Percentiles rank a stretch among this genome's conserved stretches.
phyloP scores from a whole-genome alignment of 202 grass and related monocot species.

The Saccharum hybrid region DNA sequence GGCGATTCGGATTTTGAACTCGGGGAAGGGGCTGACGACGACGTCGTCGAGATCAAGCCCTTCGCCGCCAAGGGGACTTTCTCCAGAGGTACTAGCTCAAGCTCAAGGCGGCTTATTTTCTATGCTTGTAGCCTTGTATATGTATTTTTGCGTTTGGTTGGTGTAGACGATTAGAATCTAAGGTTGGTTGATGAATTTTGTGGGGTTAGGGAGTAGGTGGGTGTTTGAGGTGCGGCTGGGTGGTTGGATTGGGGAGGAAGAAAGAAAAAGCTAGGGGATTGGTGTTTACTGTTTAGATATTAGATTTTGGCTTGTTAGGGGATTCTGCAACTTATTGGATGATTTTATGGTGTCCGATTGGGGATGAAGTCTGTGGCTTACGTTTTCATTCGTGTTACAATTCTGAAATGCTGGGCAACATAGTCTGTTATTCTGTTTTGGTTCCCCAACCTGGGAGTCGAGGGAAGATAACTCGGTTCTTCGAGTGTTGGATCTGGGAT shows the following conservation, averaged over 20 bases:
- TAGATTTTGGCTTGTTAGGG: slow-evolving; percentile 3
- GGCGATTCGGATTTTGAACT: slow-evolving; percentile 54
- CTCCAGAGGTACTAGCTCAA: slow-evolving; percentile 50
- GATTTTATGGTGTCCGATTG: neutral
- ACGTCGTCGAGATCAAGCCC: slow-evolving; percentile 65
- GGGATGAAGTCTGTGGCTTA: neutral
- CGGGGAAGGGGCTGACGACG: slow-evolving; percentile 36
- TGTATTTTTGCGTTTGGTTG: slow-evolving; percentile 30
- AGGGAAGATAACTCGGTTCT: neutral
- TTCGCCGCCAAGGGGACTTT: slow-evolving; percentile 45
- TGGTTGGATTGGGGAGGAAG: slow-evolving; percentile 25
- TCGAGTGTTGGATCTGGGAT: neutral
- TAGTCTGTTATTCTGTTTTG: neutral
- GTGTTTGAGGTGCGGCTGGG: neutral
- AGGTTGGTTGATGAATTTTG: neutral
- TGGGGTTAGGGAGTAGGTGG: neutral
- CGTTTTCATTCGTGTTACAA: neutral
- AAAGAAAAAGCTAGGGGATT: neutral
- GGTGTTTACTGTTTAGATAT: neutral
- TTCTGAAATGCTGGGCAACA: neutral
- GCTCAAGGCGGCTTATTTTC: neutral
- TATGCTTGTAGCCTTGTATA: neutral
- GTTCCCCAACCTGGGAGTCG: neutral
- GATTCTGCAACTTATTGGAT: neutral
- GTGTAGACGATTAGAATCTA: slow-evolving; percentile 25